Base-by-base conservation (phyloP, 2,329 filamentous ascomycete genomes). In the Drechslerella stenobrocha region DNA sequence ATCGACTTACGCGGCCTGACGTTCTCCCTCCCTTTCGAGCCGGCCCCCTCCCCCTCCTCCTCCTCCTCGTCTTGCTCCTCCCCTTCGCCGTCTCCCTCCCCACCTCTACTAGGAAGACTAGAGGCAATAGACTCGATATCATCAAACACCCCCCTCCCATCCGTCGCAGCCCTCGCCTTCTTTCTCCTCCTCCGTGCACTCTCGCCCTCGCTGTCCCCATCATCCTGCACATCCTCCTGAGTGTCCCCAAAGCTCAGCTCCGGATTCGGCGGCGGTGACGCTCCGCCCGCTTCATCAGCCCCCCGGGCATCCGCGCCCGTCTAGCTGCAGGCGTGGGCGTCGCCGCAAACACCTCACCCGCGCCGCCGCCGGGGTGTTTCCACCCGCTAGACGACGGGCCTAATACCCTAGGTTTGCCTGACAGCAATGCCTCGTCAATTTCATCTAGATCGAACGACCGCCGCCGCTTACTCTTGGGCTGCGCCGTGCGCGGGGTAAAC, bases 51-150 rank as follows among this genome's bases (percentile, higher is more conserved):
- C 32, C 22, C 28, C 6, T 50, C 18, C 3, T 51, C 35, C 3
- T 44, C 15, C 5, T 32, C 23, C 22, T 40, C 42, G 30, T 7
- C 45, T 20, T 15, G 34, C n/a, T 52, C 53, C 13, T 24, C 35
- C 13, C 37, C 44, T 6, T 26, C 45, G 15, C 45, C 56, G 9
- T 37, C 50, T 15, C 18, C 37, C 37, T 7, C 9, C 13, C 53
- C 55, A 24, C 30, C 34, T 13, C 28, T 5, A 30, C 22, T 23
- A 0, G 63, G 63, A 32, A 67, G 50, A 37, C 63, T 67, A 0
- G 63, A 67, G 47, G 63, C 63, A 46, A 67, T 67, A 40, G 55
- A 60, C 35, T 67, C 63, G 23, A 67, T 67, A 56, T 67, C 63
- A 47, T 67, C 63, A 35, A 67, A 67, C 2, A 56, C 63, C 0